phyloP scores from a whole-genome alignment of 1,284 basidiomycete species.

The Stygiomarasmius scandens region DNA sequence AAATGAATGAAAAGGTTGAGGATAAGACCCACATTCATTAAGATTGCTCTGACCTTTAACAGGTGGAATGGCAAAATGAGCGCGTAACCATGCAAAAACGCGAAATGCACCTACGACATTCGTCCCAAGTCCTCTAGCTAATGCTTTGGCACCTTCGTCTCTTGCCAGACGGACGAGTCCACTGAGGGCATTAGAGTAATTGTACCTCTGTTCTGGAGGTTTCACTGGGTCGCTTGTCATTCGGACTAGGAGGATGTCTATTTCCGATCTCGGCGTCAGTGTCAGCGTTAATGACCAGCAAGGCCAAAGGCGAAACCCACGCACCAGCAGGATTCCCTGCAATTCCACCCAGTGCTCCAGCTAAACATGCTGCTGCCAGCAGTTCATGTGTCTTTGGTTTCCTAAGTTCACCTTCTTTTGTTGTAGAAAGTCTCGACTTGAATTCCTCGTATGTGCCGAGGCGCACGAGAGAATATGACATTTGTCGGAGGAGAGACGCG shows the following conservation, averaged over 20 bases:
- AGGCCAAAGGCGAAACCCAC: slow-evolving; percentile 11
- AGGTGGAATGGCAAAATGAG: neutral
- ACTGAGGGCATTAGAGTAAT: slow-evolving; percentile 76
- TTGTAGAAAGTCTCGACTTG: slow-evolving; percentile 53
- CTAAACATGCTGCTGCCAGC: slow-evolving; percentile 66
- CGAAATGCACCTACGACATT: slow-evolving; percentile 58
- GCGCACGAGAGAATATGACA: slow-evolving; percentile 90
- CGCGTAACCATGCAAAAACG: slow-evolving; percentile 10
- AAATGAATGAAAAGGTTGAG: neutral
- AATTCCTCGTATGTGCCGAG: slow-evolving; percentile 84
- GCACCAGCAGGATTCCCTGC: slow-evolving; percentile 81
- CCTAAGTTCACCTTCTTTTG: slow-evolving; percentile 34
- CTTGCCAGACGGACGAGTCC: slow-evolving; percentile 68
- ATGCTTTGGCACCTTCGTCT: slow-evolving; percentile 72
- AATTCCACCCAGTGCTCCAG: slow-evolving; percentile 79
- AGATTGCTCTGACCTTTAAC: slow-evolving; percentile 65
- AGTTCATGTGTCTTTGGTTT: slow-evolving; percentile 54
- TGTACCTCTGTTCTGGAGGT: slow-evolving; percentile 72
- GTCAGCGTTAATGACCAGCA: no score
- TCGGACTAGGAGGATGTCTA: slow-evolving; percentile 80
- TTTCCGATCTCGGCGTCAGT: no score
- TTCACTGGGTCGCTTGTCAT: slow-evolving; percentile 88
- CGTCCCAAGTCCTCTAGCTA: slow-evolving; percentile 78
- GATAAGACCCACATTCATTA: slow-evolving; percentile 77
- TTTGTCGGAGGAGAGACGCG: slow-evolving; percentile 86